A percentile compares a stretch with the other conserved stretches of the same genome.
phyloP scores from a whole-genome alignment of 352 stramenopile genomes.

The Phytophthora brassicae region DNA sequence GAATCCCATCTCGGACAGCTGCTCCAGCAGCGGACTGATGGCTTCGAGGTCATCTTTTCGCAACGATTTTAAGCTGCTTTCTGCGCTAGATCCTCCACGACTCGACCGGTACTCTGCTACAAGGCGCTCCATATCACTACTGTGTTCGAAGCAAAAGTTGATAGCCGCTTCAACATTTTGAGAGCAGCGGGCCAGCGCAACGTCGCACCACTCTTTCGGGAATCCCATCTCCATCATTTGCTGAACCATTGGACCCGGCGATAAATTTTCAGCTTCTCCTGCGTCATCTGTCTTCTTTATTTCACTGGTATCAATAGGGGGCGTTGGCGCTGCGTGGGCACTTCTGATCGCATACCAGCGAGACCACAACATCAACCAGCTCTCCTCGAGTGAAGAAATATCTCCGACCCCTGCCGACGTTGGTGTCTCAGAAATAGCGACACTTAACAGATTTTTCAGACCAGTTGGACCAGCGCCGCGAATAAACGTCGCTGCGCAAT shows the following conservation, averaged over 20 bases:
- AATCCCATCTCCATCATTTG: slow-evolving; percentile 96
- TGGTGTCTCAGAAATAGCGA: slow-evolving; percentile 75
- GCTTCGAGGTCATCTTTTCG: slow-evolving; percentile 58
- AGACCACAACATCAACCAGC: slow-evolving; percentile 76
- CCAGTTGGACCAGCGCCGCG: slow-evolving; percentile 50
- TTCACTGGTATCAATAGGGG: slow-evolving; percentile 10
- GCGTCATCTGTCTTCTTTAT: slow-evolving; percentile 34
- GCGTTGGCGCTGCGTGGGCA: slow-evolving; percentile 44
- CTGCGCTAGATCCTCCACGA: slow-evolving; percentile 28
- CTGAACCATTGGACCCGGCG: slow-evolving; percentile 75
- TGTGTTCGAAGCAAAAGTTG: slow-evolving; percentile 93
- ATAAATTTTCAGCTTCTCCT: slow-evolving; percentile 28
- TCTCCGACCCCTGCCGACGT: slow-evolving; percentile 67
- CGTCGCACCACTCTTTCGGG: slow-evolving; percentile 91
- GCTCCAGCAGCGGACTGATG: slow-evolving; percentile 78
- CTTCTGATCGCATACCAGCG: slow-evolving; percentile 70
- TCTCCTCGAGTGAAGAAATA: slow-evolving; percentile 78
- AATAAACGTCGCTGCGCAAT: slow-evolving; percentile 69
- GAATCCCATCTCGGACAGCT: slow-evolving; percentile 93
- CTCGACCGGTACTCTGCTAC: slow-evolving; percentile 75
- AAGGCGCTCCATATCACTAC: slow-evolving; percentile 89
- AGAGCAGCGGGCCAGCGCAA: slow-evolving; percentile 80
- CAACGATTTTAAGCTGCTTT: slow-evolving; percentile 23
- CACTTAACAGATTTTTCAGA: slow-evolving; percentile 63
- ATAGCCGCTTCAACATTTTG: slow-evolving; percentile 91